A percentile compares a stretch with the other conserved stretches of the same genome.
Conservation (phyloP, 2,329 filamentous ascomycete species). For the Botrytis squamosa region DNA sequence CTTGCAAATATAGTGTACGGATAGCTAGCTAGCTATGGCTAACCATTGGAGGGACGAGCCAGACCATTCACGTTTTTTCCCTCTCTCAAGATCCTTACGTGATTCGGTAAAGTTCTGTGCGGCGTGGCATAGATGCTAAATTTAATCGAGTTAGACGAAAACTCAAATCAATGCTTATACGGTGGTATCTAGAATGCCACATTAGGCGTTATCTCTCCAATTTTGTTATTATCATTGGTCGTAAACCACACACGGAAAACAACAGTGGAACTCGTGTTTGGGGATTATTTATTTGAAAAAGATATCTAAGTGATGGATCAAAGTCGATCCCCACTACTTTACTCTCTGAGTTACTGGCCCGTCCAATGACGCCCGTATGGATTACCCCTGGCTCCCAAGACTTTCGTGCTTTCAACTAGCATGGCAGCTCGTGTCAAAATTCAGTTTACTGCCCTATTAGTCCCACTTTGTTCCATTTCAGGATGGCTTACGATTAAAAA, state of each 20-base stretch:
- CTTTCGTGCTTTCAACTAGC: constrained; percentile 6
- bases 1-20: background rate
- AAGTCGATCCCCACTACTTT: constrained; percentile 12
- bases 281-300: background rate
- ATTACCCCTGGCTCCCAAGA: constrained; percentile 2
- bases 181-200: constrained; percentile 11
- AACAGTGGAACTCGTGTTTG: constrained; percentile 10
- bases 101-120: background rate
- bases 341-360: constrained; percentile 1
- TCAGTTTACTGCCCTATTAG: constrained; percentile 19
- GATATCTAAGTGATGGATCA: constrained; percentile 11
- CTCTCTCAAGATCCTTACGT: background rate
- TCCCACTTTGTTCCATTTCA: constrained; percentile 5
- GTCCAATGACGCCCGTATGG: constrained; percentile 15
- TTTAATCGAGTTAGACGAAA: background rate
- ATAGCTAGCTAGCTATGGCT: background rate
- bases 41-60: background rate
- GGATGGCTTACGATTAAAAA: constrained; percentile 15
- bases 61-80: background rate
- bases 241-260: background rate
- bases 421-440: constrained; percentile 21
- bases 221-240: background rate
- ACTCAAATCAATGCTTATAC: background rate
- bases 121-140: background rate
- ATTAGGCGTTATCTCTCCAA: background rate